These are phyloP conservation scores for Zygosaccharomyces gambellarensis DNA, from an alignment of 805 yeast species.

Conservation along the genomic window DNA sequence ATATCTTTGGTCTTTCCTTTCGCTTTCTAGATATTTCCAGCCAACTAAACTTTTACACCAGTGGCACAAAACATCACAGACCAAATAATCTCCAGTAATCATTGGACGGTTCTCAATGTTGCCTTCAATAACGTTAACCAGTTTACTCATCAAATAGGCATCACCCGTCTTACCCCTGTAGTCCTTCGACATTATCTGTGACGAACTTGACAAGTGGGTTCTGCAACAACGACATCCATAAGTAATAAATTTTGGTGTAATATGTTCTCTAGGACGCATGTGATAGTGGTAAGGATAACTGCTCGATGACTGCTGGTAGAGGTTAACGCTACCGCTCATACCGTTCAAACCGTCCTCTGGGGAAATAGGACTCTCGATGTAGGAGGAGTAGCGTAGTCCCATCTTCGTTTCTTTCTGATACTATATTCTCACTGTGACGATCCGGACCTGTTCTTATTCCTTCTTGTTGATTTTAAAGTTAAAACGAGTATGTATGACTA, in stretches of 20 bases:
- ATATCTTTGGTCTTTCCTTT: slow-evolving; percentile 43
- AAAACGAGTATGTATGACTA: not conserved
- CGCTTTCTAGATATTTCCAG: slow-evolving; percentile 57
- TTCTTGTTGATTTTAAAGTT: not conserved
- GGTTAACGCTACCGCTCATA: slow-evolving; percentile 8
- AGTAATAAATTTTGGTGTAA: slow-evolving; percentile 23
- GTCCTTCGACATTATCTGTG: slow-evolving; percentile 36
- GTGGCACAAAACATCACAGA: slow-evolving; percentile 53
- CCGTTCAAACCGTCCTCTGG: slow-evolving; percentile 9
- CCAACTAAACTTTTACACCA: slow-evolving; percentile 53
- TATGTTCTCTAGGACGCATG: slow-evolving; percentile 8
- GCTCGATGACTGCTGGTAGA: slow-evolving; percentile 12
- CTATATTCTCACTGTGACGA: not conserved
- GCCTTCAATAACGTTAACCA: slow-evolving; percentile 42
- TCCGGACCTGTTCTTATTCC: not conserved
- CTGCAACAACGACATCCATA: slow-evolving; percentile 33
- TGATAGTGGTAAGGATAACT: slow-evolving; percentile 10
- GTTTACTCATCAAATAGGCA: slow-evolving; percentile 49
- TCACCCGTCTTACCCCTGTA: slow-evolving; percentile 56
- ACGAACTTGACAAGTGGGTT: slow-evolving; percentile 31
- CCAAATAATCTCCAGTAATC: slow-evolving; percentile 57
- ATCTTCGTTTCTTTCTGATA: slow-evolving; percentile 8
- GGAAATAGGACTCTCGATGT: slow-evolving; percentile 22
- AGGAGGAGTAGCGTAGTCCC: slow-evolving; percentile 30
- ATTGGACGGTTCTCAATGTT: slow-evolving; percentile 41